Evolutionary conservation across 108 stramenopile genomes (phyloP).

Genomic region (Cyclostephanos tholiformis): DNA sequence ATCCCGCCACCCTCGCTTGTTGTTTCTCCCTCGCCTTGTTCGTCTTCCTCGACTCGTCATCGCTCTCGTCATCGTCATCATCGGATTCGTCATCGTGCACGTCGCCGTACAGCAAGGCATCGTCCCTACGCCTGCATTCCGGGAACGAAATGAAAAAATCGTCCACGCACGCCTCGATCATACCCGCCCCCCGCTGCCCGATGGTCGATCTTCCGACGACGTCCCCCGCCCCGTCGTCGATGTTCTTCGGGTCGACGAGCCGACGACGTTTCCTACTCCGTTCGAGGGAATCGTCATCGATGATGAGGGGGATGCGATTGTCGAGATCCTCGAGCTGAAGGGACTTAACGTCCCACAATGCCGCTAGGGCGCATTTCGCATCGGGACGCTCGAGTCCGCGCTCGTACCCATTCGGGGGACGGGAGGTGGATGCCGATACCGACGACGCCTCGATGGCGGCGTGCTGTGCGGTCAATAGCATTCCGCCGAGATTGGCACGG

Average conservation of each 20-base stretch:
- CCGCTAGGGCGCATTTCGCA: conserved; percentile 19
- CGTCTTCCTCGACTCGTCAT: conserved; percentile 16
- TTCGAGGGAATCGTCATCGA: conserved; percentile 3
- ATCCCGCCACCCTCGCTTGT: conserved; percentile 8
- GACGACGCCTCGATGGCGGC: conserved; percentile 17
- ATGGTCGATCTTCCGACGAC: conserved; percentile 4
- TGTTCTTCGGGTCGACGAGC: not conserved
- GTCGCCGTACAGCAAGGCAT: not conserved
- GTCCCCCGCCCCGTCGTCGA: not conserved
- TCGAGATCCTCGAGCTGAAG: conserved; percentile 25
- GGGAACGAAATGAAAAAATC: conserved; percentile 76
- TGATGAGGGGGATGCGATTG: conserved; percentile 6
- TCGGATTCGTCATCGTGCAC: not conserved
- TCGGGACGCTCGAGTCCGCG: conserved; percentile 20
- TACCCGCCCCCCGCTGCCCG: not conserved
- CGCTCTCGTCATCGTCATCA: no score
- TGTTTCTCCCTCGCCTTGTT: conserved; percentile 23
- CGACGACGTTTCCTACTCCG: conserved; percentile 2
- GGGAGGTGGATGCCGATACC: not conserved
- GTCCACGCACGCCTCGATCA: conserved; percentile 45
- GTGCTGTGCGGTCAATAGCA: conserved; percentile 30
- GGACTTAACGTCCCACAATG: conserved; percentile 29
- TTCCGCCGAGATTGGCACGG: conserved; percentile 30
- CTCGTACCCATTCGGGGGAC: conserved; percentile 5
- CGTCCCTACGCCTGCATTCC: conserved; percentile 57